These are phyloP conservation scores for Ustilago esculenta DNA, from an alignment of 1,284 basidiomycete genomes.

Conservation along the genomic window DNA sequence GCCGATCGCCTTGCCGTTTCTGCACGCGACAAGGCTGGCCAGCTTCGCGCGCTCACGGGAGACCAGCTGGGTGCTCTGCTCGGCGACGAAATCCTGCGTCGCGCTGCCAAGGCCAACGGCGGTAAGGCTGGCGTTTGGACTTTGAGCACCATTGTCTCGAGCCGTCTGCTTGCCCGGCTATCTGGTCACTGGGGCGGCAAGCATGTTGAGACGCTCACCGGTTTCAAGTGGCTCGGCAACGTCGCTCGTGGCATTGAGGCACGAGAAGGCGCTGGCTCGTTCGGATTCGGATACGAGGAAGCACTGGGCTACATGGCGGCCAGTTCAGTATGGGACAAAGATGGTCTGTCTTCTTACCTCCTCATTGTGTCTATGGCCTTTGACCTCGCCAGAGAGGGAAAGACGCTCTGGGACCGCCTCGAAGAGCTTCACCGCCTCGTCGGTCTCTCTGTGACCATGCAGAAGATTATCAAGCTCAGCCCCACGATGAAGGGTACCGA, in stretches of 20 bases:
- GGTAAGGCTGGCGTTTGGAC: slow-evolving; percentile 36
- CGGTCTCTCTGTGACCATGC: slow-evolving; percentile 53
- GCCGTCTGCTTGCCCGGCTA: slow-evolving; percentile 50
- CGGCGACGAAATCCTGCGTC: slow-evolving; percentile 54
- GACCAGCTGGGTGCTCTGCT: slow-evolving; percentile 58
- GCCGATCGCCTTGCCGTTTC: slow-evolving; percentile 57
- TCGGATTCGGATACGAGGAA: slow-evolving; percentile 60
- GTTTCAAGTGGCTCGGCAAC: slow-evolving; percentile 63
- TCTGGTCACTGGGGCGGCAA: slow-evolving; percentile 41
- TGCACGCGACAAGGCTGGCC: slow-evolving; percentile 44
- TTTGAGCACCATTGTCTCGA: slow-evolving; percentile 57
- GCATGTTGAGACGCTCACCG: slow-evolving; percentile 57
- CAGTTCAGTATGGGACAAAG: slow-evolving; percentile 59
- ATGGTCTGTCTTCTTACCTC: slow-evolving; percentile 57
- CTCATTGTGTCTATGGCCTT: slow-evolving; percentile 53
- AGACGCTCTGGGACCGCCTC: slow-evolving; percentile 57
- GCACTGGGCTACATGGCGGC: slow-evolving; percentile 61
- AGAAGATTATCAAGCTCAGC: slow-evolving; percentile 56
- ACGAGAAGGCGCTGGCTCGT: slow-evolving; percentile 40
- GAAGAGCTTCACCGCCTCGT: slow-evolving; percentile 54
- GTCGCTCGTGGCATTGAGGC: slow-evolving; percentile 47
- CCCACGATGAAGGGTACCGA: slow-evolving; percentile 49
- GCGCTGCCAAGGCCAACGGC: slow-evolving; percentile 24
- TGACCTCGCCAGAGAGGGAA: slow-evolving; percentile 37
- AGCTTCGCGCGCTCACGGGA: slow-evolving; percentile 52